Conservation (phyloP, 2,329 filamentous ascomycete genomes). For the Hirsutella rhossiliensis region DNA sequence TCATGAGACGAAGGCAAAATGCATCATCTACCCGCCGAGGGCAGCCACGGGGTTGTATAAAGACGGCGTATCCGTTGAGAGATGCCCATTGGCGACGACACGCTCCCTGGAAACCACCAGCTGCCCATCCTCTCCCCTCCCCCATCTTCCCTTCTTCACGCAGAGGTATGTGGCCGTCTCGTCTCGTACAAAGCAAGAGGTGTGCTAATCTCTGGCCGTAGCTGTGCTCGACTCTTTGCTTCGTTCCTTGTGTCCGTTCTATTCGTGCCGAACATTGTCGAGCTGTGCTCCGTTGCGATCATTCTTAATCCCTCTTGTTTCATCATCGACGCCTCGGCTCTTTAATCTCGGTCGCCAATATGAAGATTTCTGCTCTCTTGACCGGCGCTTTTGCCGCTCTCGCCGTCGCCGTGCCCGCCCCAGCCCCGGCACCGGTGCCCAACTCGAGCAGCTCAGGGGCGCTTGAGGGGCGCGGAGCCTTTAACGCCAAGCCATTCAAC, state of each 20-base stretch:
- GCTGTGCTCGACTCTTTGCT: conserved; percentile 1
- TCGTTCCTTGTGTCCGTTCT: background rate
- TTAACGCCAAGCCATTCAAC: conserved; percentile 28
- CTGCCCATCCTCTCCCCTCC: no score
- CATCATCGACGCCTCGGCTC: background rate
- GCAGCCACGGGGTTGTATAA: no score
- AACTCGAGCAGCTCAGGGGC: conserved; percentile 11
- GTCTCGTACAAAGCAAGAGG: background rate
- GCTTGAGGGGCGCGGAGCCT: conserved; percentile 22
- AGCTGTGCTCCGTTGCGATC: no score
- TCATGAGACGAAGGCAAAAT: no score
- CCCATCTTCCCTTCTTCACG: background rate
- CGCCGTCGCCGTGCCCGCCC: conserved; percentile 30
- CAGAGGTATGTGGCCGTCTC: background rate
- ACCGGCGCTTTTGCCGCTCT: conserved; percentile 31
- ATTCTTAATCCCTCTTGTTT: background rate
- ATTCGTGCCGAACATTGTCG: no score
- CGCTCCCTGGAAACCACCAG: no score
- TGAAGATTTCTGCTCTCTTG: conserved; percentile 36
- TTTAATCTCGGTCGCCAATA: conserved; percentile 9
- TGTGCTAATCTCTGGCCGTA: background rate
- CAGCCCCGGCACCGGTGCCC: conserved; percentile 16
- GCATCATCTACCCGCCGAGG: no score
- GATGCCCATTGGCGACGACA: background rate
- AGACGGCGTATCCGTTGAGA: background rate